These are phyloP conservation scores for Didymella sp. DNA, from an alignment of 2,329 filamentous ascomycete species.

Conservation along the genomic window DNA sequence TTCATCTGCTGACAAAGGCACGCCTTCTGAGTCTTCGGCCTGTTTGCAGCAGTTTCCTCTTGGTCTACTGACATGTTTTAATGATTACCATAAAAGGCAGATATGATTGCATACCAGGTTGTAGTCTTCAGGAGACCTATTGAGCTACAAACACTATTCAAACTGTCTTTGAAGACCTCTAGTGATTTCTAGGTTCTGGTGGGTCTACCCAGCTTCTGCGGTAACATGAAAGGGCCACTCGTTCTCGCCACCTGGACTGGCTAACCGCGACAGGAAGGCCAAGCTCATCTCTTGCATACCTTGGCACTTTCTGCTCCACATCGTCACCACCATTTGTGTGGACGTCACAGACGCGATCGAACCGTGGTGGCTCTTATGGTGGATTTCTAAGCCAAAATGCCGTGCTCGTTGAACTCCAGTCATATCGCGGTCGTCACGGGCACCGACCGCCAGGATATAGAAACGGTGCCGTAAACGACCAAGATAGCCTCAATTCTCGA, in stretches of 20 bases:
- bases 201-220: too few relatives aligned
- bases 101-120: too few relatives aligned
- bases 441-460: conserved; percentile 20
- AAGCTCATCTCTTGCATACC: conserved; percentile 32
- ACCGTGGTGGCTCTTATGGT: conserved; percentile 3
- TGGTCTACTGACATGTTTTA: too few relatives aligned
- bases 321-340: conserved; percentile 22
- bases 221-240: too few relatives aligned
- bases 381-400: conserved; percentile 33
- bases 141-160: too few relatives aligned
- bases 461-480: conserved; percentile 8
- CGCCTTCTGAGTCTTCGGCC: conserved; percentile 14
- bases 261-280: conserved; percentile 30
- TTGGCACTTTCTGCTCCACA: conserved; percentile 17
- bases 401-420: conserved; percentile 10
- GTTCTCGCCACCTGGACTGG: neutral
- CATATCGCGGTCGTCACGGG: conserved; percentile 23
- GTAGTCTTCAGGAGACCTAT: too few relatives aligned
- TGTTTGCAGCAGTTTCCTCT: conserved; percentile 7
- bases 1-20: conserved; percentile 17
- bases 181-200: too few relatives aligned
- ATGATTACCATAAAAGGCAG: too few relatives aligned
- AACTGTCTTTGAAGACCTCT: too few relatives aligned
- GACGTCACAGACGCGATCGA: conserved; percentile 32
- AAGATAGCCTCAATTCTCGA: neutral